Evolutionary conservation across 139 green algal species (phyloP), one percentile per base, ranked within the genome.

Genomic region (Haematococcus lacustris): DNA sequence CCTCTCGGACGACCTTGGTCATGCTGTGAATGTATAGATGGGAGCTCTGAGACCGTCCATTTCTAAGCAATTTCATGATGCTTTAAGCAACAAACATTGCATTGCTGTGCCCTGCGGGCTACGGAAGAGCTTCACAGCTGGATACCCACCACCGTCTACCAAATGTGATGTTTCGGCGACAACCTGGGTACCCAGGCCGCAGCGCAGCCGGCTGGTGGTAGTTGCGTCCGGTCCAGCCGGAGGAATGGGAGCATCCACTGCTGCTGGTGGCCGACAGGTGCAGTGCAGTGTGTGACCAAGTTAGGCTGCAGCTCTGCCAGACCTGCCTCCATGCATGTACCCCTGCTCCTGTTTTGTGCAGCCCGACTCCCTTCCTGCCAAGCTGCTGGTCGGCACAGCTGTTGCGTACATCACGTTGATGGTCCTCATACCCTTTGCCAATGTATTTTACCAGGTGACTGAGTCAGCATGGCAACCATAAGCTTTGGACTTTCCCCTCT

Each of bases 361-460:
- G 81, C 75, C 87, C 0, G 82, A 91, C 40, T 88, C 79, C 0
- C 71, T 68, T 9, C 70, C 73, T 25, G 86, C 85, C 67, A 75
- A 72, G 21, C 6, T 84, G 6, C 69, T 93, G 5, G 67, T 92
- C 7, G 83, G 80, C 0, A 62, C 86, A 0, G 86, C 81, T 0
- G 35, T 94, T 0, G 50, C 33, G 0, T 96, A 93, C 71, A 86
- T 94, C 35, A 21, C 38, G 2, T 38, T 95, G 0, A 78, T 93
- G 21, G 80, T 96, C 3, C 60, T 96, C 13, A 32, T 96, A 21
- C 91, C 91, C 0, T 91, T 91, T 59, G 13, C 84, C 30, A 95
- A 93, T 73, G 88, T 96, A 3, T 96, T 96, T 66, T 66, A 84
- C 38, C 85, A 92, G 84, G 88, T 88, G 41, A 40, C 30, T 32